Evolutionary conservation across 306 rosid species (phyloP).

Genomic region (Malus sieversii): DNA sequence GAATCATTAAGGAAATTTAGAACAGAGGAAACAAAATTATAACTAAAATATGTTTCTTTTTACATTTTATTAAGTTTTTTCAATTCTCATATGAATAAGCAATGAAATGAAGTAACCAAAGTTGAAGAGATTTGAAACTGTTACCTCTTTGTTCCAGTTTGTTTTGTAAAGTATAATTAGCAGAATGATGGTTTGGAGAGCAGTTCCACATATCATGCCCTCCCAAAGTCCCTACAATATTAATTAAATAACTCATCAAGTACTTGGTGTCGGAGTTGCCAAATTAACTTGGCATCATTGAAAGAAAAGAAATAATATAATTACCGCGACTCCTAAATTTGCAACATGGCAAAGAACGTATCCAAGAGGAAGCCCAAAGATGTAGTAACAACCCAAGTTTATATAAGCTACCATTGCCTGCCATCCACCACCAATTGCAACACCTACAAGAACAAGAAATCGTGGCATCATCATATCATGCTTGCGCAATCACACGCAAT

Average conservation of each 20-base stretch:
- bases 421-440: conserved; percentile 59
- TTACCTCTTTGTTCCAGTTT: conserved; percentile 50
- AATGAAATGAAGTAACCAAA: neutral
- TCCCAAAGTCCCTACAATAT: conserved; percentile 32
- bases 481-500: no score
- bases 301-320: neutral
- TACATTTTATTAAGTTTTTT: no score
- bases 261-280: neutral
- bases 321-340: conserved; percentile 39
- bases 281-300: neutral
- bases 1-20: no score
- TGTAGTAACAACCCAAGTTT: conserved; percentile 47
- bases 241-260: neutral
- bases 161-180: conserved; percentile 27
- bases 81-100: neutral
- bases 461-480: no score
- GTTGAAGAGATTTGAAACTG: neutral
- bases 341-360: conserved; percentile 21
- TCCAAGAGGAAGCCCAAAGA: conserved; percentile 49
- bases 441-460: conserved; percentile 21
- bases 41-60: neutral
- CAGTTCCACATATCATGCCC: conserved; percentile 34
- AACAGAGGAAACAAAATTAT: no score
- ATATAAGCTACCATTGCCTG: conserved; percentile 45
- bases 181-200: conserved; percentile 30